Base-by-base conservation (phyloP, 208 protist species). In the Leishmania arabica region DNA sequence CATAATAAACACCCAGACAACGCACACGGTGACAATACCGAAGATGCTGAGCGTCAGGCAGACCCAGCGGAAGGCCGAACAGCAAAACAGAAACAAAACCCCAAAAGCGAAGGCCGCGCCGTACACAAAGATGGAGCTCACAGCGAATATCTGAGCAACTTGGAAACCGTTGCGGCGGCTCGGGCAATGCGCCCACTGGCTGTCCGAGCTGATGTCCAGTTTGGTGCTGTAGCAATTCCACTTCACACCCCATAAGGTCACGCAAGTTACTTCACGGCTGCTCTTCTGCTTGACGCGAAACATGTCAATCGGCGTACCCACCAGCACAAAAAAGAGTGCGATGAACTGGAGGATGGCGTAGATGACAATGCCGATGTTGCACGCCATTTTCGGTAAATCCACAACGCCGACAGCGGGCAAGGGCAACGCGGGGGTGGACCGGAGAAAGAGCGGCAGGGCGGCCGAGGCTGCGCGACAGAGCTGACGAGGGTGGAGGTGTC, bases 271-370 rank as follows among this genome's bases (percentile, higher is more conserved):
- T 40, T 2, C 1, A 2, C 1, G 1, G 2, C 37, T 2, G 37
- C 1, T 37, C 37, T 1, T 1, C 37, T 1, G 37, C 4, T 34
- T 27, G 49, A 13, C 1, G 37, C 40, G 51, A 0, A 92, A 89
- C 85, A 88, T 84, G 76, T 90, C 89, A 34, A 95, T 85, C 49
- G 88, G 83, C 40, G 86, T 92, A 19, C 86, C 91, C 40, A 92
- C 84, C 68, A 91, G 53, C 58, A 93, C 78, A 45, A 92, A 83
- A 13, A 95, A 53, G 40, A 92, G 86, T 24, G 84, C 82, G 15
- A 89, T 72, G 27, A 88, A 53, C 81, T 86, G 77, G 31, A 91
- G 27, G 42, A 94, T 81, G 7, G 75, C 78, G 80, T 92, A 95
- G n/a, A 90, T 87, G 7, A 84, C 68, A 60, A 93, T 85, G 15